Conservation (phyloP, 2,329 filamentous ascomycete species). For the Apiospora kogelbergensis region DNA sequence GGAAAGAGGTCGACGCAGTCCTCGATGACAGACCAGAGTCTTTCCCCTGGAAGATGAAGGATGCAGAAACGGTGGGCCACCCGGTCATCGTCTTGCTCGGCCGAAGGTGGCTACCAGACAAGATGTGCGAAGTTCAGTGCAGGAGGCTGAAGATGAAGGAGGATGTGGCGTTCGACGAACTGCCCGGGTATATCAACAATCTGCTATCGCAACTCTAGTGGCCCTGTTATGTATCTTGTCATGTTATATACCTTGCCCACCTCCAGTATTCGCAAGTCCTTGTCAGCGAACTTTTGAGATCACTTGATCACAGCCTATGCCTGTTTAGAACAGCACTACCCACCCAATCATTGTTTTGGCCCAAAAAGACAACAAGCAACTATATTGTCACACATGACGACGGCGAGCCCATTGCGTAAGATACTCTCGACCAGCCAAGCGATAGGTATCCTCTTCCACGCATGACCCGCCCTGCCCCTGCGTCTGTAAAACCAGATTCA, state of each 20-base stretch:
- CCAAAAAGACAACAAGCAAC: background rate
- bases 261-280: background rate
- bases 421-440: conserved; percentile 31
- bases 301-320: background rate
- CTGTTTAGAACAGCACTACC: background rate
- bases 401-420: conserved; percentile 30
- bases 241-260: background rate
- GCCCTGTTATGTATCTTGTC: background rate
- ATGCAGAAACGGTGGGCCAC: conserved; percentile 88
- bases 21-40: conserved; percentile 71
- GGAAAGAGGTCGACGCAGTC: conserved; percentile 56
- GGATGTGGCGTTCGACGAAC: conserved; percentile 50
- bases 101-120: conserved; percentile 60
- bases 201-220: conserved; percentile 52
- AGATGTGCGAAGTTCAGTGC: conserved; percentile 76
- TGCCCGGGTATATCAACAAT: conserved; percentile 46
- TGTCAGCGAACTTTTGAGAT: background rate
- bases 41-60: conserved; percentile 82
- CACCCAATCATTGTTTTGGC: background rate
- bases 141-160: conserved; percentile 63
- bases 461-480: conserved; percentile 28
- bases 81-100: conserved; percentile 81
- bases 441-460: conserved; percentile 33
- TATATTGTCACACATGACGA: conserved; percentile 19
- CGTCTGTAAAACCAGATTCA: conserved; percentile 33